These are phyloP conservation scores for Sphaerulina musiva DNA, from an alignment of 2,329 filamentous ascomycete genomes.

Conservation along the genomic window DNA sequence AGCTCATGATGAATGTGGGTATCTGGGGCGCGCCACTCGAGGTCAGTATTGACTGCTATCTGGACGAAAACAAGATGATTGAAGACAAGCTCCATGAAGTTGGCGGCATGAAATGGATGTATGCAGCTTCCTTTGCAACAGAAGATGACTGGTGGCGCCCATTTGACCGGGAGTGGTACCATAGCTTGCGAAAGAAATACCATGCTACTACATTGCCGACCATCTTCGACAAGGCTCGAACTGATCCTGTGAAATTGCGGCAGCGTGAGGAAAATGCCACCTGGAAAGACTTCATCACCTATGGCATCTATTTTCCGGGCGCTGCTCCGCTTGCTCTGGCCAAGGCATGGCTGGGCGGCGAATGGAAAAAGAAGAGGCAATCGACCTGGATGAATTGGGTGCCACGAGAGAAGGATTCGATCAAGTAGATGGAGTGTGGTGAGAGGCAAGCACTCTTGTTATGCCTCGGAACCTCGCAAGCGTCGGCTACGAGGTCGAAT, in stretches of 20 bases:
- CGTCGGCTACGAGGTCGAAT: too few species aligned
- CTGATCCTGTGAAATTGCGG: conserved; percentile 32
- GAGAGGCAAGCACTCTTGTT: too few species aligned
- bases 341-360: conserved; percentile 20
- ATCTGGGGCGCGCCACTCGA: conserved; percentile 51
- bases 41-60: conserved; percentile 41
- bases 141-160: conserved; percentile 62
- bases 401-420: conserved; percentile 1
- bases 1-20: conserved; percentile 53
- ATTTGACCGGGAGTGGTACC: conserved; percentile 56
- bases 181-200: conserved; percentile 54
- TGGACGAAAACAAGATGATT: conserved; percentile 53
- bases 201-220: conserved; percentile 53
- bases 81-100: conserved; percentile 55
- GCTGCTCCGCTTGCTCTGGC: conserved; percentile 19
- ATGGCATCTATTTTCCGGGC: conserved; percentile 30
- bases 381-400: conserved; percentile 25
- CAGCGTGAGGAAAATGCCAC: conserved; percentile 45
- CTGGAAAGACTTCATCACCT: conserved; percentile 35
- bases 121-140: conserved; percentile 62
- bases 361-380: conserved; percentile 20
- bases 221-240: conserved; percentile 62
- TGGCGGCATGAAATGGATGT: conserved; percentile 63
- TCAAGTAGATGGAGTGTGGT: conserved; percentile 9
- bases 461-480: too few species aligned